These are phyloP conservation scores for Penicillium coffeae DNA, from an alignment of 495 filamentous ascomycete genomes.

Conservation along the genomic window DNA sequence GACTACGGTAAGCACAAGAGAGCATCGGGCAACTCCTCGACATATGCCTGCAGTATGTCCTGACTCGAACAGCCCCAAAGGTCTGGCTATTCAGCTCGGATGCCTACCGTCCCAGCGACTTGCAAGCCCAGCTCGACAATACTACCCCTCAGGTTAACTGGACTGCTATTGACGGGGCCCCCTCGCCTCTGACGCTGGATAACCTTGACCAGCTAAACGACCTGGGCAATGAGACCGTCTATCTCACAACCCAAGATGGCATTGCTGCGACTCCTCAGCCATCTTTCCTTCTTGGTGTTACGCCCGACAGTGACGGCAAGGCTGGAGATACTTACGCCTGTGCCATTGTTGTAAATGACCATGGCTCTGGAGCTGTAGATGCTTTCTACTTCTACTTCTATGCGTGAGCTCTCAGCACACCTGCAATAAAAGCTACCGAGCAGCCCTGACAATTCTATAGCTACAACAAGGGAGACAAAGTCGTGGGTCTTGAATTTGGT, in stretches of 20 bases:
- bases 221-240: conserved; percentile 48
- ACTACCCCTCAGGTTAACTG: conserved; percentile 53
- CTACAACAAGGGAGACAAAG: conserved; percentile 48
- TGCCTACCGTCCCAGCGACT: conserved; percentile 55
- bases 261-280: conserved; percentile 47
- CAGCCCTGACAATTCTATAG: conserved; percentile 14
- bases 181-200: conserved; percentile 47
- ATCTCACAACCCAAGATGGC: conserved; percentile 56
- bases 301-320: conserved; percentile 45
- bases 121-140: conserved; percentile 51
- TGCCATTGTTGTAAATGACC: conserved; percentile 54
- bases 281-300: conserved; percentile 50
- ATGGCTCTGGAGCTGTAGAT: conserved; percentile 52
- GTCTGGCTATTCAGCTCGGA: conserved; percentile 58
- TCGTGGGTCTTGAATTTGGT: conserved; percentile 51
- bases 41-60: too few species aligned
- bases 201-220: conserved; percentile 54
- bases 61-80: conserved; percentile 34
- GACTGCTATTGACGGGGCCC: conserved; percentile 35
- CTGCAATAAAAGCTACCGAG: too few species aligned
- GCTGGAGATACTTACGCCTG: conserved; percentile 43
- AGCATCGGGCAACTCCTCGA: too few species aligned
- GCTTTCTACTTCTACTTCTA: conserved; percentile 71
- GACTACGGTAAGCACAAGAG: conserved; percentile 24
- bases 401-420: conserved; percentile 47